Base-by-base conservation (phyloP, 202 grass and related monocot genomes). In the Carex sylvatica region DNA sequence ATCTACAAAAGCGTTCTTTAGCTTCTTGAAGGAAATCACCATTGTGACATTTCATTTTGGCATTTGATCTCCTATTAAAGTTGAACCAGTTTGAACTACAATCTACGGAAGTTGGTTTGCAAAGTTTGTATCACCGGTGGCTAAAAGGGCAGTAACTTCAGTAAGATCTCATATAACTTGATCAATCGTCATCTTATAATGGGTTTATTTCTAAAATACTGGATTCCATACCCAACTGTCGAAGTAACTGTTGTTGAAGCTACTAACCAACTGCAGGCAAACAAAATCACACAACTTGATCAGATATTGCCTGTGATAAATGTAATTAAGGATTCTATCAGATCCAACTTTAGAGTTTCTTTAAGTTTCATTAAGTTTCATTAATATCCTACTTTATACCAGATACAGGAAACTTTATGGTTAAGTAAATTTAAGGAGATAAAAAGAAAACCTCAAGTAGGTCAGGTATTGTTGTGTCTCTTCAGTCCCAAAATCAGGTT, bases 401-500 rank as follows among this genome's bases (percentile, higher is more conserved):
- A 68, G 56, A 75, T 55, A 74, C 75, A 19, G 81, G 16, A 85
- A 18, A 82, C 6, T 47, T 33, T 9, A 35, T 10, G 12, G 24
- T 26, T 36, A 58, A 58, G 51, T 77, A 46, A 73, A 62, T 62
- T 83, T 54, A 66, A 80, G 22, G 44, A 55, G 79, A 33, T 68
- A 59, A 19, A 74, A 55, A 75, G 64, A 83, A 81, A 31, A 95
- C 92, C 92, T 88, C 86, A 98, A 80, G 33, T 88, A 82, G 80
- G 86, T 85, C 68, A 95, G 82, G 60, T 95, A 98, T 76, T 85
- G 80, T 46, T 89, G 89, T 46, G 95, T 95, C 67, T 93, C 89
- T 75, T 89, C 86, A 64, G 86, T 91, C 56, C 95, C 95, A 63
- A 93, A 90, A 86, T 95, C 92, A 78, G 92, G 95, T 89, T 98